Base-by-base conservation (phyloP, 1,284 basidiomycete species). In the Ganoderma lingzhi region DNA sequence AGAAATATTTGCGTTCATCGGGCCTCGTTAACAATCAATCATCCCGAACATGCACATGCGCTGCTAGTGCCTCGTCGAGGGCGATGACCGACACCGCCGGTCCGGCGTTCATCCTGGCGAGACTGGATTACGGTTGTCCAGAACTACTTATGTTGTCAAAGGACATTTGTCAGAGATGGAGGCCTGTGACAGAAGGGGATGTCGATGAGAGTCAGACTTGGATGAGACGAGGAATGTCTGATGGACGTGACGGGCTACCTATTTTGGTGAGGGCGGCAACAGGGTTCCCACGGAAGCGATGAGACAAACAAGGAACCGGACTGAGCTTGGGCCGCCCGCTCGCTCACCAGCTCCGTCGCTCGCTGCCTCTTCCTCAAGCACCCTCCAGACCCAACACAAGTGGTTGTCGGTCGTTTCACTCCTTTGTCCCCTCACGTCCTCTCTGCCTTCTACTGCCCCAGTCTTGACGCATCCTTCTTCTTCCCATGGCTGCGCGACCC, bases 401-500 rank as follows among this genome's bases (percentile, higher is more conserved):
- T 60, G 71, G 72, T 73, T 73, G 72, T 66, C 66, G 72, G 72
- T 73, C 72, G 64, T 73, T 73, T 73, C 72, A 65, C 72, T 73
- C 72, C 65, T 73, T 73, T 70, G 28, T 19, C 64, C 51, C 28
- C 61, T 35, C 61, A 48, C 68, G 68, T 64, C 61, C 60, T 48
- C 44, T 56, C 41, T 53, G n/a, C 39, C 67, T 44, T 58, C 35
- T 45, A 48, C 64, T 45, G 64, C 64, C 58, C 58, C 64, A 30
- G 32, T 65, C 63, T 60, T 58, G 64, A 67, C 70, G 53, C 63
- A 17, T 48, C 45, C 68, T 35, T 66, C 70, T 68, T 70, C 69
- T 74, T 71, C 64, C 73, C 74, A 82, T 83, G 82, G 80, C 81
- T 70, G 78, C 76, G 65, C 79, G 78, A 74, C 82, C 80, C 71